Evolutionary conservation across 176 grass and related monocot species (phyloP), one percentile per base, ranked within the genome.

Genomic region (Rhynchospora breviuscula): DNA sequence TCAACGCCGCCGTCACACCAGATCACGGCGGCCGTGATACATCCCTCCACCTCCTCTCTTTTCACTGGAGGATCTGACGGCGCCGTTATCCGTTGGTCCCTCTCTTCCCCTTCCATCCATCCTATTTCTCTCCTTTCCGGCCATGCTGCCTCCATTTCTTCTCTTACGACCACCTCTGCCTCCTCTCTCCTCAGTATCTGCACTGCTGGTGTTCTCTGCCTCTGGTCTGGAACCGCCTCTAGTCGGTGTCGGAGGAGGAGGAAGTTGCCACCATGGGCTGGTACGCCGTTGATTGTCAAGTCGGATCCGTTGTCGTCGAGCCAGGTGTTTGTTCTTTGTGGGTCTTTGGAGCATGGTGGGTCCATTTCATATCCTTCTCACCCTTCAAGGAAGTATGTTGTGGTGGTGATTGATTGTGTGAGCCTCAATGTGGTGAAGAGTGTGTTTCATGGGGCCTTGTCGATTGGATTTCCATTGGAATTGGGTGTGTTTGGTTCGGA

Each of bases 41-140:
- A 87, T 40, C 47, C 92, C 0, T 26, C 21, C 57, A 45, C 88
- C 1, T 44, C 31, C 44, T 74, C 94, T 45, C 78, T 97, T 87
- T 97, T 88, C 89, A 97, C 94, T 29, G 92, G 90, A 40, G 90
- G 90, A 56, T 90, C 87, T 40, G 94, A 97, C 84, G 94, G 94
- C 70, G 88, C 92, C 79, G 60, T 97, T 78, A 83, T 97, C 81
- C 85, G 91, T 70, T 97, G 94, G 94, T 85, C 58, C 51, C 81
- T 94, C 83, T 73, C 84, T 70, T 21, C 53, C 13, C 59, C 89
- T 25, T 63, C 80, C 79, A 88, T 87, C 59, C 83, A 69, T 13
- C 92, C 94, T 7, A 79, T 90, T 69, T 91, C 83, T 60, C 83
- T 97, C 49, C 90, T 97, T 80, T 97, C 92, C 59, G 94, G 92